These are phyloP conservation scores for Juncus effusus DNA, from an alignment of 176 grass and related monocot genomes.

Conservation along the genomic window DNA sequence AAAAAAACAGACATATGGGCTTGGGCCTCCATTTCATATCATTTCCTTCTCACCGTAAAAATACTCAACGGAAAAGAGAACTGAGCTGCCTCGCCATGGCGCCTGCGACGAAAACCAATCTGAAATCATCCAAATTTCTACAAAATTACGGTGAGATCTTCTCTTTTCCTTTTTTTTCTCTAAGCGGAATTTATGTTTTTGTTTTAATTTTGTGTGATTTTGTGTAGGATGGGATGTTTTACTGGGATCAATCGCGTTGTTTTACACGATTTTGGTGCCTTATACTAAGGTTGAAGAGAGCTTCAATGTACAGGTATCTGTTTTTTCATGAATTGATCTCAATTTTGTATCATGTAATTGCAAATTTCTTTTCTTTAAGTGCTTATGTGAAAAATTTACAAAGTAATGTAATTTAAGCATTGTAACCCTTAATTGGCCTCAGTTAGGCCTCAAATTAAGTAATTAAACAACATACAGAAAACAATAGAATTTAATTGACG, in stretches of 20 bases:
- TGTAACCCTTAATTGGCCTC: too few species aligned
- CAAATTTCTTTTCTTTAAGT: constrained; percentile 5
- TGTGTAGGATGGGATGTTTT: constrained; percentile 74
- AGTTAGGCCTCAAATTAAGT: too few species aligned
- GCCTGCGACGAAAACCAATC: constrained; percentile 3
- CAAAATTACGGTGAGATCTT: constrained; percentile 32
- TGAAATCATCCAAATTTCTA: constrained; percentile 32
- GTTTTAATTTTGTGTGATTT: constrained; percentile 17
- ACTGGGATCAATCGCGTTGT: constrained; percentile 61
- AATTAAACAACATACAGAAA: too few species aligned
- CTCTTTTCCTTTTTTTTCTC: neutral
- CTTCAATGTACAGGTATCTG: constrained; percentile 72
- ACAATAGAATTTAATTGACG: too few species aligned
- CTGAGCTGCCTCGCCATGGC: constrained; percentile 17
- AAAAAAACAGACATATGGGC: too few species aligned
- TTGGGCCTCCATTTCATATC: too few species aligned
- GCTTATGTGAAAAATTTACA: neutral
- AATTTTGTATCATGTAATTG: constrained; percentile 7
- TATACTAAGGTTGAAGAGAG: constrained; percentile 99
- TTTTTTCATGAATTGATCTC: neutral
- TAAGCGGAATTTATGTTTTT: neutral
- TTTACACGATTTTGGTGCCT: constrained; percentile 62
- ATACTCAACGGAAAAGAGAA: too few species aligned
- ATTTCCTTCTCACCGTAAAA: too few species aligned
- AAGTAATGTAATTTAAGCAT: too few species aligned